Base-by-base conservation (phyloP, 2,329 filamentous ascomycete species). In the Passalora sequoiae region DNA sequence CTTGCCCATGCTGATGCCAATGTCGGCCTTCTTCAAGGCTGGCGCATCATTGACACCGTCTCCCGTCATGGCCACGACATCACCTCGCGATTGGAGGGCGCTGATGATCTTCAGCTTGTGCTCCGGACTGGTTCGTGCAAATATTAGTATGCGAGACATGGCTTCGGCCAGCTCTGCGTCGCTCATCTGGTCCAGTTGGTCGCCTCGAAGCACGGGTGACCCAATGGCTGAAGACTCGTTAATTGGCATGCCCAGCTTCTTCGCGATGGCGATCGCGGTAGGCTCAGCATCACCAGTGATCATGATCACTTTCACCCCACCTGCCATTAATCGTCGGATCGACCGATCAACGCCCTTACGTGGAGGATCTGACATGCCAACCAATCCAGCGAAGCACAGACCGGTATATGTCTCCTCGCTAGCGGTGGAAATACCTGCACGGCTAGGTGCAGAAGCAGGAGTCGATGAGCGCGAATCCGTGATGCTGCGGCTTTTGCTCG, bases 51-150 rank as follows among this genome's bases (percentile, higher is more conserved):
- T 98, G 47, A 98, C 94, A 37, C 92, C 92, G 58, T 98, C 92
- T 5, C 92, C 92, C 9, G 92, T 98, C 92, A 98, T 98, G 45
- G 92, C 94, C 33, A 98, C 92, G 40, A 98, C 94, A 65, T 97
- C 89, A 21, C 91, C 91, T 27, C 91, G 84, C 44, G 86, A 81
- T 67, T 98, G 92, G 19, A 98, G 78, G 0, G 92, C 92, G 43
- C 80, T 77, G 49, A 98, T 85, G 59, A 98, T 98, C 67, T 95
- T 97, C 72, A 98, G 80, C 69, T 98, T 98, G 70, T 98, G 92
- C 51, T 98, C 92, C 0, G 92, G 92, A 52, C 88, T 95, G 2
- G 92, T 97, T 40, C 94, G 83, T 13, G 92, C 94, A 63, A 98
- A 98, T 44, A 98, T 92, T 1, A 87, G 92, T 1, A 91, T 94